Evolutionary conservation across 176 grass and related monocot species (phyloP).

Genomic region (Melocanna baccifera): DNA sequence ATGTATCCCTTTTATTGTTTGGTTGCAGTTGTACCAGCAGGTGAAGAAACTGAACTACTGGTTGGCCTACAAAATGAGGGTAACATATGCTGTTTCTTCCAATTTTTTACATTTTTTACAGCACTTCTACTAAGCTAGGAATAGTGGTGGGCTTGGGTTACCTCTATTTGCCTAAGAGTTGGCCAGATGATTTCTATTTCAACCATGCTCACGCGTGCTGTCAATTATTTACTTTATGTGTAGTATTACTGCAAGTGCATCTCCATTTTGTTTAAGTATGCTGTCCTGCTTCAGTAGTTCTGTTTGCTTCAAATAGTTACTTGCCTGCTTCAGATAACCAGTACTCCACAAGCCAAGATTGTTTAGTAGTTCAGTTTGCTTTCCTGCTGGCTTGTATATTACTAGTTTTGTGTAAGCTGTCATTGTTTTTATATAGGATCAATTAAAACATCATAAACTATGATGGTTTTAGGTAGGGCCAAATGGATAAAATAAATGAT

Average conservation of each 20-base stretch:
- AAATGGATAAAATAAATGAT: not conserved
- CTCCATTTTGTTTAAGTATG: not conserved
- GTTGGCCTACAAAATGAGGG: constrained; percentile 96
- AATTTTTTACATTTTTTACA: not conserved
- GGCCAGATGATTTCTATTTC: not conserved
- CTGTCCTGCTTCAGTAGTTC: not conserved
- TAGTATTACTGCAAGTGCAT: not conserved
- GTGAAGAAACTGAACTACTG: constrained; percentile 84
- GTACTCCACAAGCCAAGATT: not conserved
- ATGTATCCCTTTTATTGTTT: constrained; percentile 5
- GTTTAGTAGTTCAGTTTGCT: not conserved
- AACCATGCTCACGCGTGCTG: not conserved
- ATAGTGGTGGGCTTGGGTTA: not conserved
- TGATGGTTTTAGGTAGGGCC: not conserved
- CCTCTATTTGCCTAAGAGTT: not conserved
- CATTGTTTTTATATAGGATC: not conserved
- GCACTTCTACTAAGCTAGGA: not conserved
- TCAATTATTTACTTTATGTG: not conserved
- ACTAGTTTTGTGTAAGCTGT: not conserved
- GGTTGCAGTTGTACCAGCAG: constrained; percentile 74
- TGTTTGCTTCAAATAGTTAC: not conserved
- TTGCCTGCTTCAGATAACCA: not conserved
- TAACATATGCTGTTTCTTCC: constrained; percentile 18
- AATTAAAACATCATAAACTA: not conserved
- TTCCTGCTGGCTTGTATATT: not conserved